phyloP scores from a whole-genome alignment of 140 eudicot species.

The Anethum foeniculum region DNA sequence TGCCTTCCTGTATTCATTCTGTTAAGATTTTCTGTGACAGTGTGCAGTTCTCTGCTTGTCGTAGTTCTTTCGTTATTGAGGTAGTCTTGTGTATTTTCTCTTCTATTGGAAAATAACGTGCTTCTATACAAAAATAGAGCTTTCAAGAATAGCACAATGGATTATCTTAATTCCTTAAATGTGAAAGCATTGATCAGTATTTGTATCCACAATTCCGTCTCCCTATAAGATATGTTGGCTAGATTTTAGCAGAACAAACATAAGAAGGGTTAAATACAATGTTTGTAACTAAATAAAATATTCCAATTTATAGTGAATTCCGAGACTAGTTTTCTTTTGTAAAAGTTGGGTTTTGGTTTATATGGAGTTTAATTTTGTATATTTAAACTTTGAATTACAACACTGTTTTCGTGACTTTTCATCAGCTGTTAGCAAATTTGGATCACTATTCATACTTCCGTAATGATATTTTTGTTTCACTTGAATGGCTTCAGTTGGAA shows the following conservation, averaged over 20 bases:
- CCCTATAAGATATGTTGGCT: neutral
- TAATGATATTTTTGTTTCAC: neutral
- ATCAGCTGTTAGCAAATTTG: neutral
- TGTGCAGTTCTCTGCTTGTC: neutral
- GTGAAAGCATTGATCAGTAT: neutral
- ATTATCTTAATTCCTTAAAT: neutral
- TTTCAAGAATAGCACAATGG: neutral
- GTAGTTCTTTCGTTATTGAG: neutral
- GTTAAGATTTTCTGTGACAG: neutral
- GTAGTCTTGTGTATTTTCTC: neutral
- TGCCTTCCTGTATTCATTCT: neutral
- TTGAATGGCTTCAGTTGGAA: conserved; percentile 53
- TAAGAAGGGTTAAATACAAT: neutral
- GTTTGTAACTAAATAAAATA: neutral
- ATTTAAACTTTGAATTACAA: neutral
- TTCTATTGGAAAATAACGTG: neutral
- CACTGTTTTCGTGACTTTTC: neutral
- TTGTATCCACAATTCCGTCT: neutral
- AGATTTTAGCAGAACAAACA: neutral
- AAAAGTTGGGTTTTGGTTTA: neutral
- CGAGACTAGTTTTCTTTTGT: neutral
- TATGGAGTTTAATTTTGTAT: neutral
- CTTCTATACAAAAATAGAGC: neutral
- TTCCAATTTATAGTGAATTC: neutral
- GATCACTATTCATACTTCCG: neutral